Base-by-base conservation (phyloP, 2,329 filamentous ascomycete species). In the Alternaria arbusti region DNA sequence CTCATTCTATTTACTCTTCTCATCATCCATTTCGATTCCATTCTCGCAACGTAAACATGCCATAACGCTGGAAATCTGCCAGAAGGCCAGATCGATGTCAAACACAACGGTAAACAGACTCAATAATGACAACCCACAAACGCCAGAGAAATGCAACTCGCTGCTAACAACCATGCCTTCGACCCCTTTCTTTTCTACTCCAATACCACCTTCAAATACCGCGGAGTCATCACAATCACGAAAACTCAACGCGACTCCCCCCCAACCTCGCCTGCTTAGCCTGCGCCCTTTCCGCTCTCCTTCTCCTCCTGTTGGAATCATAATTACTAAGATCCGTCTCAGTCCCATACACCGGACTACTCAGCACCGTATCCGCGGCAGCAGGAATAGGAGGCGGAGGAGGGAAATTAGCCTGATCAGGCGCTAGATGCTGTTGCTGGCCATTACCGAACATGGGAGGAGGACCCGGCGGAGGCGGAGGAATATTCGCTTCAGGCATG, bases 211-310 rank as follows among this genome's bases (percentile, higher is more conserved):
- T 15, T 32, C 30, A 9, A n/a, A 52, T 36, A 36, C 11, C 20
- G 46, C 57, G 30, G 30, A 60, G 54, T 51, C 30, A 49, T 60
- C 59, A 57, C 32, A 8, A n/a, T 78, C 69, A 81, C 64, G 76
- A 79, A 58, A 81, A 81, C 63, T 81, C 79, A 23, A 81, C 79
- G 26, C 78, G 74, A 56, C 76, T 79, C n/a, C 79, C 77, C 28
- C 78, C 75, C 52, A 66, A 50, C 43, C 72, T 71, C 30, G 75
- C 78, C 54, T 74, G 74, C 65, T 79, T 78, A 25, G 78, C 79
- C 57, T 80, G 78, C 9, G 79, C 79, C 60, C 79, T 64, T 67
- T 81, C 79, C 15, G 79, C 80, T 64, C 79, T 71, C 57, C 80
- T 70, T 49, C 80, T 69, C 59, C 79, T 71, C 57, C 80, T 69